Base-by-base conservation (phyloP, 2,329 filamentous ascomycete species). In the Amylocarpus encephaloides region DNA sequence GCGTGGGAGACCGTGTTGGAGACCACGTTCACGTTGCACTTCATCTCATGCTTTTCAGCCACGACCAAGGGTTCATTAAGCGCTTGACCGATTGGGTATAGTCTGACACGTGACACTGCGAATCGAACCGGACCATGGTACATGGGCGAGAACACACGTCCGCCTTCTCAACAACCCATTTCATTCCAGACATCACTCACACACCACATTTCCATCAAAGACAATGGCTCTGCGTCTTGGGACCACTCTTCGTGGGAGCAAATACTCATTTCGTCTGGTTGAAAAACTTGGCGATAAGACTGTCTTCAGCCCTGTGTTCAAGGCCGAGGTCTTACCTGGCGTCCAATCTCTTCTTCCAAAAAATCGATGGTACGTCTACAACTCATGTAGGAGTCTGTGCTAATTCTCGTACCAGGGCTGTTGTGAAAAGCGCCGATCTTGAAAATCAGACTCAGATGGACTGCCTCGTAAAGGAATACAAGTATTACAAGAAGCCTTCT, bases 401-500 rank as follows among this genome's bases (percentile, higher is more conserved):
- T 45, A 33, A 50, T 50, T 38, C 34, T 48, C 34, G 13, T 45
- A 32, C 34, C 26, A 50, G 48, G 48, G 41, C 48, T 22, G 41
- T 45, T 39, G 48, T 50, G 34, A 50, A 50, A 45, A 50, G 40
- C 40, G 48, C 48, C 30, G 34, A 50, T 50, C 6, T 45, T 39
- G 34, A 45, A 39, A 40, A 50, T 45, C 40, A 44, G 32, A 45
- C 32, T 3, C 48, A 44, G 41, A 15, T 44, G 26, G 48, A 45
- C 40, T 50, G 40, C 33, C 33, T 50, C 16, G 33, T 50, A 39
- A 50, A 45, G 41, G 48, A 50, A 50, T 50, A 50, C 13, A 44
- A 50, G 30, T 44, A 44, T 50, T 50, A 50, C 48, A 50, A 45
- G 34, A 50, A 34, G 48, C 41, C 40, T 44, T 50, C 40, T 40